Evolutionary conservation across 495 filamentous ascomycete genomes (phyloP).

Genomic region (Rhypophila decipiens): DNA sequence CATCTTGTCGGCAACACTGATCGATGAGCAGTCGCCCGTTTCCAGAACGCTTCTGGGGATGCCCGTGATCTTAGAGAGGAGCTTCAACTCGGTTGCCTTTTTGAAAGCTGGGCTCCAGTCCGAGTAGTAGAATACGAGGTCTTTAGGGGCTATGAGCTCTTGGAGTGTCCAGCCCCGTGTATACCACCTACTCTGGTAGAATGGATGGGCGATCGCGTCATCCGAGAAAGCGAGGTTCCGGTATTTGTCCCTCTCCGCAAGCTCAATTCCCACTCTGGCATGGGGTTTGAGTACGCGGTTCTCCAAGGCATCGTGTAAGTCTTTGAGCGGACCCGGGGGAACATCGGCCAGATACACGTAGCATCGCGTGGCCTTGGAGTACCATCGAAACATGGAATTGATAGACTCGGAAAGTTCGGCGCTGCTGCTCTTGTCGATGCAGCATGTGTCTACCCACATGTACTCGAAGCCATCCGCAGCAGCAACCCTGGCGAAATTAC

Average conservation of each 20-base stretch:
- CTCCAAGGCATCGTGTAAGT: background rate
- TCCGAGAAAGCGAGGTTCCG: background rate
- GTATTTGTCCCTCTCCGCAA: background rate
- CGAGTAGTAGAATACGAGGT: constrained; percentile 1
- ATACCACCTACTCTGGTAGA: background rate
- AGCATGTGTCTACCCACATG: constrained; percentile 3
- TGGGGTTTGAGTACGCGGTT: background rate
- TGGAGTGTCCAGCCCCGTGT: constrained; percentile 5
- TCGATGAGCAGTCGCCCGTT: background rate
- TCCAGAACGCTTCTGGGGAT: background rate
- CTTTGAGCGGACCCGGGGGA: background rate
- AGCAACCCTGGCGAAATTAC: background rate
- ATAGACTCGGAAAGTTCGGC: constrained; percentile 7
- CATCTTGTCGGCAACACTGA: constrained; percentile 8
- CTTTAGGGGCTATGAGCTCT: background rate
- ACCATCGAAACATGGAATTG: constrained; percentile 9
- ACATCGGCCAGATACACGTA: constrained; percentile 7
- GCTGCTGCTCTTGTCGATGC: constrained; percentile 7
- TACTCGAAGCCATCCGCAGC: constrained; percentile 1
- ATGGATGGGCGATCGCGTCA: background rate
- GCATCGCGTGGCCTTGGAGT: background rate
- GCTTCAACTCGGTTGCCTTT: background rate
- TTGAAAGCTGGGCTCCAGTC: background rate
- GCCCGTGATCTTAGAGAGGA: background rate
- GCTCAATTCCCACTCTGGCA: background rate